Conservation (phyloP, 2,329 filamentous ascomycete species). For the Pseudocercospora pini-densiflorae region DNA sequence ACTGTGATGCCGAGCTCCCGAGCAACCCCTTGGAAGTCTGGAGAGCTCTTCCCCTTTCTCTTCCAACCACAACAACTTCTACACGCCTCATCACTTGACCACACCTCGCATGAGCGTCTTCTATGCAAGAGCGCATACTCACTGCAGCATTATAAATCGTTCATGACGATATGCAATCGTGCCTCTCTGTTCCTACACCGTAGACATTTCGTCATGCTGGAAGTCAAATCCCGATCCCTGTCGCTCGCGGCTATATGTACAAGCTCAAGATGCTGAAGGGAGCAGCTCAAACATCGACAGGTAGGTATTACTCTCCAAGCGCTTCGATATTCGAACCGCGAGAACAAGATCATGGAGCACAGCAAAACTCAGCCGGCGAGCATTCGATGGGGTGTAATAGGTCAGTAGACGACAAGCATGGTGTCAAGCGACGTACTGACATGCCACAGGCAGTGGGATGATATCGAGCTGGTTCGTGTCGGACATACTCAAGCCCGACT, state of each 20-base stretch:
- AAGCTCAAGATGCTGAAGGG: background rate
- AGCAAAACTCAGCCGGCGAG: background rate
- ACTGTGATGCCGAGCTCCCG: no score
- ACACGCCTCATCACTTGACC: no score
- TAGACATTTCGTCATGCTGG: background rate
- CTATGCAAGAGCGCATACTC: no score
- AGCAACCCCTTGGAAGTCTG: no score
- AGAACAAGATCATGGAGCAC: background rate
- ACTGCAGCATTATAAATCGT: background rate
- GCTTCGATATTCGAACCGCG: background rate
- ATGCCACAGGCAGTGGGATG: constrained; percentile 43
- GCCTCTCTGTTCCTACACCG: background rate
- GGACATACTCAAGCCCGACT: constrained; percentile 48
- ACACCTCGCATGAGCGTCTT: no score
- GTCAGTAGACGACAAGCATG: background rate
- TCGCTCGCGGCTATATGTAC: background rate
- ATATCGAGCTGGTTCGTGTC: constrained; percentile 54
- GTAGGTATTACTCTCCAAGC: background rate
- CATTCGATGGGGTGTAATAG: background rate
- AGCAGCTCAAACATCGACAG: background rate
- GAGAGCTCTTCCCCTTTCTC: no score
- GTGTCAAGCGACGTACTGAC: background rate
- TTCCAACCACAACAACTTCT: no score
- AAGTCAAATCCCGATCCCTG: background rate
- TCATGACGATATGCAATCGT: background rate